Evolutionary conservation across 2,329 filamentous ascomycete species (phyloP).

Genomic region (Fusarium paranaense): DNA sequence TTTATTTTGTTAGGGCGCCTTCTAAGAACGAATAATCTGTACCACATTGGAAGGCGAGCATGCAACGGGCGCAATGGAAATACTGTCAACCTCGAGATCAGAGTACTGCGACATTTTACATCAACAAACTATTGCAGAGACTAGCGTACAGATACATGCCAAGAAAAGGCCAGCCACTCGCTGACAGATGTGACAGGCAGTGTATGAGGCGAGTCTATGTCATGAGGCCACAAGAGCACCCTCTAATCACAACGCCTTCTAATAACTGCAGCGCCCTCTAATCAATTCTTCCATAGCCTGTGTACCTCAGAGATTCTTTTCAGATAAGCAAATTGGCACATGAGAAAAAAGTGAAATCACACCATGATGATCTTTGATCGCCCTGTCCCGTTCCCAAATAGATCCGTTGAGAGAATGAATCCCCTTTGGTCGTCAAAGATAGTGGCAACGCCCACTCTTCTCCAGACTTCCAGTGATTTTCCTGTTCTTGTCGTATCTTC

Average conservation of each 20-base stretch:
- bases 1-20: not conserved
- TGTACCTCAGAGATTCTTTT: not conserved
- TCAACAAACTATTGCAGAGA: no score
- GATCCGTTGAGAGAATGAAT: not conserved
- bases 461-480: not conserved
- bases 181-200: no score
- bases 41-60: no score
- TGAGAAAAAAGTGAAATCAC: not conserved
- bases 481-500: not conserved
- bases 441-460: not conserved
- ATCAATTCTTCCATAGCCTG: not conserved
- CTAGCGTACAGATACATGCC: no score
- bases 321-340: not conserved
- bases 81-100: no score
- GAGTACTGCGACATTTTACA: no score
- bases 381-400: not conserved
- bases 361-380: not conserved
- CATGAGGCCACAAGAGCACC: not conserved
- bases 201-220: not conserved
- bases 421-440: not conserved
- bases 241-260: not conserved
- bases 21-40: not conserved
- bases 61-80: no score
- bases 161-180: no score
- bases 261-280: not conserved